Evolutionary conservation across 2,329 filamentous ascomycete species (phyloP), one percentile per base, ranked within the genome.

Genomic region (Botryotinia calthae): DNA sequence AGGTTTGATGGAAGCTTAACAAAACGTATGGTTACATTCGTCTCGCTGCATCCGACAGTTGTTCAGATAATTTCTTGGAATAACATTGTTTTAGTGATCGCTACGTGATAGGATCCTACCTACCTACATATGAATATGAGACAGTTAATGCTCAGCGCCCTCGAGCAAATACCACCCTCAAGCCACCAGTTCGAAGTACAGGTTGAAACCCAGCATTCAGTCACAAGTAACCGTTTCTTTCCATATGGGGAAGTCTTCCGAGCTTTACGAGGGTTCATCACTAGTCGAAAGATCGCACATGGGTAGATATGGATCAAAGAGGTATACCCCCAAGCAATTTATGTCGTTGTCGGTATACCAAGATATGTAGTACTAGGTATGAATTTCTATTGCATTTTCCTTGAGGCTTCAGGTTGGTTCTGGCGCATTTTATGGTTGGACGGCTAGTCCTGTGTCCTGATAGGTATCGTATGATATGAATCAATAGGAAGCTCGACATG

Each of bases 71-170:
- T 8, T 10, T 18, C 46, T n/a, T 20, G 46, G 46, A 54, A 28
- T 18, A 25, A 5, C 37, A 48, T 40, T 54, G 4, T 22, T 67
- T 37, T 28, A 16, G 22, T 37, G 31, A 28, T 14, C 16, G 7
- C 22, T 51, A 66, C 46, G 4, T n/a, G 25, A 54, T 28, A 18
- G 31, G 31, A 54, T 54, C 20, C 34, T 40, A 67, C 20, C 34
- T 40, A 67, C 34, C 22, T 37, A 28, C 31, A 7, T 54, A 9
- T 34, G 14, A 56, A 56, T 18, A 56, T 56, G 51, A 66, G 46
- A 54, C 46, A 34, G 20, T 40, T 66, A 46, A 54, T 66, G 64
- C 46, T 40, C 64, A 54, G 64, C 64, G n/a, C 46, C 64, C 64
- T 54, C 34, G 46, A 66, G 25, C 16, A 20, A 65, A 34, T 12